Evolutionary conservation across 1,139 yeast genomes (phyloP), one percentile per base, ranked within the genome.

Genomic region (Protomyces arabidopsidicola): DNA sequence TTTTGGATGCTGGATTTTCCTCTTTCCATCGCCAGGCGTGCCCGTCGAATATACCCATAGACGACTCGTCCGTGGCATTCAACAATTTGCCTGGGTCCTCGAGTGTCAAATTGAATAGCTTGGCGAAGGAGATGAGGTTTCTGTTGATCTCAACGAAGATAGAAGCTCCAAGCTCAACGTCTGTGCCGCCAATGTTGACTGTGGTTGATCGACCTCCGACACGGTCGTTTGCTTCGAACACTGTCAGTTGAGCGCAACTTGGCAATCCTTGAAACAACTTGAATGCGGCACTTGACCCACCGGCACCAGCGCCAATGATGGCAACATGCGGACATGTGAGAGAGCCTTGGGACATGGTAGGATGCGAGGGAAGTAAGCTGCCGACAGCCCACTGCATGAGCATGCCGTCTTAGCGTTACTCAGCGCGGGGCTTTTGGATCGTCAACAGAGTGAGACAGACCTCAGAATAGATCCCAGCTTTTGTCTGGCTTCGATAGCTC

Each of bases 291-390:
- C 79, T 70, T 1, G 80, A 68, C 0, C 83, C 82, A 8, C 80
- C 82, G 2, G 83, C 77, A 1, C 83, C 83, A 0, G 82, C 81
- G 2, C 83, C 82, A 39, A 78, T 73, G 42, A 78, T 75, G 1
- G 81, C 82, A 6, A 79, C 50, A 10, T 18, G 48, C 24, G 48
- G 48, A 27, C 31, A 27, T n/a, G 42, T 10, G 42, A 10, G 42
- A 6, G 42, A 38, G 42, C 42, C 12, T 14, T 9, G 42, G 31
- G 31, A 27, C 31, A 27, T 27, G 1, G 31, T 27, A 5, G 31
- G 31, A 27, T 5, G 5, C 9, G 42, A 36, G 20, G 18, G 48
- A 10, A 24, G 18, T 24, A 42, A 6, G 48, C 22, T 18, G 24
- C 18, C 22, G 5, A 12, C 22, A 18, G 10, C 48, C 48, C 48